Percentiles rank a stretch among this genome's conserved stretches.
Conservation (phyloP, 139 green algal species). For the Closterium sp. region DNA sequence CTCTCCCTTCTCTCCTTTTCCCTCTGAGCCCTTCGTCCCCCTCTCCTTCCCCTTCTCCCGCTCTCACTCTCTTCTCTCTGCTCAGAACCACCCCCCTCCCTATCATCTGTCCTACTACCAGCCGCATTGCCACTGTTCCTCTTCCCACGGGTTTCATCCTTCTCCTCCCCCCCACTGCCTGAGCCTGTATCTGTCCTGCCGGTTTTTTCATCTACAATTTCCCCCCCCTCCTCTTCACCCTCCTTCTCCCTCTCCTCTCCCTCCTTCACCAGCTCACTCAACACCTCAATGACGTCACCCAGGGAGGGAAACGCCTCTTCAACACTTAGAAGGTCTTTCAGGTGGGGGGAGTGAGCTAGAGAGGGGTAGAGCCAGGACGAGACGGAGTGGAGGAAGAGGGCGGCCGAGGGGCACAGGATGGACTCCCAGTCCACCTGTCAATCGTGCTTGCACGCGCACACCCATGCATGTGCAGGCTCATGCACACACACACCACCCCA, state of each 20-base stretch:
- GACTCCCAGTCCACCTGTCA: slow-evolving; percentile 93
- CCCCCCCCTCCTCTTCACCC: background rate
- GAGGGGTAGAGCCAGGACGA: background rate
- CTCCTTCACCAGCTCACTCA: background rate
- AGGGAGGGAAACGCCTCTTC: background rate
- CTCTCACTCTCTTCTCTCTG: background rate
- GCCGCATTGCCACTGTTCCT: no score
- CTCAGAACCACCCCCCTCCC: background rate
- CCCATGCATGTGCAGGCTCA: no score
- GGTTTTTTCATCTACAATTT: background rate
- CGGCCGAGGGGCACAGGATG: slow-evolving; percentile 73
- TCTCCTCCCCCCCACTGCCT: background rate
- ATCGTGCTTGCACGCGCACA: no score
- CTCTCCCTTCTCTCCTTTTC: background rate
- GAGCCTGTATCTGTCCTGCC: background rate
- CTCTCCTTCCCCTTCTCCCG: background rate
- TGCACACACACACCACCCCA: no score
- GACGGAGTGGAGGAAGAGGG: slow-evolving; percentile 57
- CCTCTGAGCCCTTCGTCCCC: background rate
- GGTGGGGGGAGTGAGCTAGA: background rate
- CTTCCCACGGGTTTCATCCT: background rate
- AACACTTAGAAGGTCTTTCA: background rate
- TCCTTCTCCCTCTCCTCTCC: background rate
- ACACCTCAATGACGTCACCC: background rate
- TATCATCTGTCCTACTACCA: no score